Percentiles rank a stretch among this genome's conserved stretches.
phyloP scores from a whole-genome alignment of 78 protist genomes.

The Diacronema lutheri region DNA sequence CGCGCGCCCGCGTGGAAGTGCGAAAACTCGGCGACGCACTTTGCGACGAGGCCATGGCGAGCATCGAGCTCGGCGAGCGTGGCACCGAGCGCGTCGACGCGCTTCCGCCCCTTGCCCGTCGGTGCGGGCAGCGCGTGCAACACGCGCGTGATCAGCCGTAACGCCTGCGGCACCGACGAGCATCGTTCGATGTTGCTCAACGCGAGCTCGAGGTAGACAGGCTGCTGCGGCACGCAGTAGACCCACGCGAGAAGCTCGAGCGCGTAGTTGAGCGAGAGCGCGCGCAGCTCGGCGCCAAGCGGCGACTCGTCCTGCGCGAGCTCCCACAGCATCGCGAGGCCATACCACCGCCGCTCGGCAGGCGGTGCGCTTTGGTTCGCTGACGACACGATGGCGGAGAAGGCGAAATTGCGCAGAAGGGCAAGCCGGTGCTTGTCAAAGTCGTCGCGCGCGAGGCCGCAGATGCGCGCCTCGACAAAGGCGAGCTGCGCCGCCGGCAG shows the following conservation, averaged over 20 bases:
- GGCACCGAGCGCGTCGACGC: not conserved
- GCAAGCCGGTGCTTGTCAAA: not conserved
- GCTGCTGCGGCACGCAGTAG: not conserved
- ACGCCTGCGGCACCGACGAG: not conserved
- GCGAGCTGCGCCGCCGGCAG: not conserved
- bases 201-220: not conserved
- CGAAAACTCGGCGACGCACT: not conserved
- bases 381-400: not conserved
- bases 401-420: not conserved
- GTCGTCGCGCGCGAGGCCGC: not conserved
- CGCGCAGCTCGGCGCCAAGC: not conserved
- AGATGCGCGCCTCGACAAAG: not conserved
- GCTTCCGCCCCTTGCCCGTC: not conserved
- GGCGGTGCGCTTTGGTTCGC: not conserved
- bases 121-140: not conserved
- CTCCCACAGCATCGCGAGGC: not conserved
- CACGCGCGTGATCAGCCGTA: not conserved
- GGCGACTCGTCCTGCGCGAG: not conserved
- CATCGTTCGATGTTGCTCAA: not conserved
- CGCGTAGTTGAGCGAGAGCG: not conserved
- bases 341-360: not conserved
- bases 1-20: not conserved
- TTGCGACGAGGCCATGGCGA: not conserved
- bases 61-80: not conserved
- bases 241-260: not conserved